Evolutionary conservation across 2,329 filamentous ascomycete genomes (phyloP).

Genomic region (Talaromyces sp.): DNA sequence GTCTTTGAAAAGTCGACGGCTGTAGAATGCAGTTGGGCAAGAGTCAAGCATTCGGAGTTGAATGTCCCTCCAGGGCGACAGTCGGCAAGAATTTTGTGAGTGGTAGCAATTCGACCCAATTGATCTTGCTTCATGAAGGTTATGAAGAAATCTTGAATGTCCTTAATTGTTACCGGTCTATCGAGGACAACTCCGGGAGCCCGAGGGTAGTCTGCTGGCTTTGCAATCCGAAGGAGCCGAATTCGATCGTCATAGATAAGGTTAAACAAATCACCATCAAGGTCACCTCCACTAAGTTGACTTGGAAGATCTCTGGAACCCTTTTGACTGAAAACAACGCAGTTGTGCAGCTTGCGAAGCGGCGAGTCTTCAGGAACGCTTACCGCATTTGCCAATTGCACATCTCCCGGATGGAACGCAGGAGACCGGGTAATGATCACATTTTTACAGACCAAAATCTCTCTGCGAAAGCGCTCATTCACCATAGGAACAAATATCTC

Average conservation of each 20-base stretch:
- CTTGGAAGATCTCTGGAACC: constrained; percentile 72
- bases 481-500: constrained; percentile 64
- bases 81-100: constrained; percentile 62
- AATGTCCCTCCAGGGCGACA: constrained; percentile 47
- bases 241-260: constrained; percentile 65
- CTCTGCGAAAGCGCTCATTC: constrained; percentile 23
- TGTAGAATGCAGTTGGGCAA: constrained; percentile 62
- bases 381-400: constrained; percentile 61
- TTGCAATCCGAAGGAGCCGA: constrained; percentile 39
- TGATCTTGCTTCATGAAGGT: constrained; percentile 66
- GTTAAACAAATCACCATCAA: constrained; percentile 79
- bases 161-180: constrained; percentile 52
- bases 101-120: constrained; percentile 59
- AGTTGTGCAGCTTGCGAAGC: constrained; percentile 61
- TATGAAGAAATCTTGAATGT: constrained; percentile 80
- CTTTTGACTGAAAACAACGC: constrained; percentile 69
- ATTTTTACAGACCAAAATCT: constrained; percentile 27
- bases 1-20: constrained; percentile 75
- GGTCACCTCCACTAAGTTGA: constrained; percentile 71
- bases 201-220: constrained; percentile 65
- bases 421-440: constrained; percentile 72
- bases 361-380: constrained; percentile 56
- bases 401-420: constrained; percentile 74
- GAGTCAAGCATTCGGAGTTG: constrained; percentile 45
- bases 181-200: constrained; percentile 54